Base-by-base conservation (phyloP, 345 rosid genomes). In the Populus tremula region DNA sequence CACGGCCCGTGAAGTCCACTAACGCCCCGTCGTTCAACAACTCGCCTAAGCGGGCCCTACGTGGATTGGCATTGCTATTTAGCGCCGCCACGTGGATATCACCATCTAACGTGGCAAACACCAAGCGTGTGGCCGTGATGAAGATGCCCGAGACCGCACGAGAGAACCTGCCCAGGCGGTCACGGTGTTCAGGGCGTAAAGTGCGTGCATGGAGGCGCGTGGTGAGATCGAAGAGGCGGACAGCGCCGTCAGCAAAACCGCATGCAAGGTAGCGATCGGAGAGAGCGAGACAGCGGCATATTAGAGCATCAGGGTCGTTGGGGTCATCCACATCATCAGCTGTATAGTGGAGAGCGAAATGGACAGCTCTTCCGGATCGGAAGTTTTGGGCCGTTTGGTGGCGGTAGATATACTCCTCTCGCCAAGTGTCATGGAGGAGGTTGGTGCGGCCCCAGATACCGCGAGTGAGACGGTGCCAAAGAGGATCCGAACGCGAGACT, bases 231-330 rank as follows among this genome's bases (percentile, higher is more conserved):
- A 93, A 96, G 5, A 96, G 84, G 25, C 97, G 93, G 69, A 96
- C 94, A 2, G 91, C 85, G 3, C 99, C 98, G 49, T 96, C 99
- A 0, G 93, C 93, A 71, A 91, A 96, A 0, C 99, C 98, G 16
- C 91, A 86, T 4, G 96, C 98, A n/a, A 96, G 86, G 76, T 90
- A 77, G 41, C 68, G 84, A 61, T 96, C 98, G 1, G 99, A 93
- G 69, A 96, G 89, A 1, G 90, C 76, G 47, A 96, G 94, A 75
- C 92, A 88, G 5, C 98, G 97, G 84, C 98, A 93, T 4, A 79
- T 80, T 41, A 90, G 84, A 45, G 98, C 89, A 18, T 88, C 90
- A 0, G 92, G 91, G 54, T 78, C 84, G 63, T 86, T 88, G 6
- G 81, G 79, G 63, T 71, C 83, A 14, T 72, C 84, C 47, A 84